phyloP scores from a whole-genome alignment of 2,329 filamentous ascomycete species.

The Hirsutella minnesotensis region DNA sequence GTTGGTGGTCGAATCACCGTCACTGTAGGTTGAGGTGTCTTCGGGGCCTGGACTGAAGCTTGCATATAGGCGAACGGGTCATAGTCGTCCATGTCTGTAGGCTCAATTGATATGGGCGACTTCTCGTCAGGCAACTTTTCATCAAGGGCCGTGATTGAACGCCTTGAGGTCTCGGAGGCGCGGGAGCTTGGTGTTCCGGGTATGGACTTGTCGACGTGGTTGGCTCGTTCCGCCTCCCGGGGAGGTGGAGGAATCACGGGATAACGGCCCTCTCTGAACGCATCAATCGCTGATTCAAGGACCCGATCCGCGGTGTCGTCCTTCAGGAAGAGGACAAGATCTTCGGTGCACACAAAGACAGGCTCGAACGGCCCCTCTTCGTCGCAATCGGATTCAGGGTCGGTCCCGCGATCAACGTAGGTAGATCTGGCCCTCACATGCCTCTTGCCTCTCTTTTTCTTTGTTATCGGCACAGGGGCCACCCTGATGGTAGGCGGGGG shows the following conservation, averaged over 20 bases:
- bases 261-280: slow-evolving; percentile 23
- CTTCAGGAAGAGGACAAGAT: slow-evolving; percentile 43
- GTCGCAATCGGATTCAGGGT: slow-evolving; percentile 16
- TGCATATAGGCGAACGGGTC: slow-evolving; percentile 31
- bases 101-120: not conserved
- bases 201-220: slow-evolving; percentile 8
- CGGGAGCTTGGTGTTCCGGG: slow-evolving; percentile 14
- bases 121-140: not conserved
- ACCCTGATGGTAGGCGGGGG: slow-evolving; percentile 16
- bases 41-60: slow-evolving; percentile 12
- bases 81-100: slow-evolving; percentile 24
- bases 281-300: slow-evolving; percentile 33
- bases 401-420: slow-evolving; percentile 28
- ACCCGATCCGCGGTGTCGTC: slow-evolving; percentile 27
- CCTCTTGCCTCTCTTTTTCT: slow-evolving; percentile 15
- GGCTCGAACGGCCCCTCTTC: slow-evolving; percentile 21
- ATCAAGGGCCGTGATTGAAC: slow-evolving; percentile 2
- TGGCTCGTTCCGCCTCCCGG: slow-evolving; percentile 7
- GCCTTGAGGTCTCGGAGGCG: not conserved
- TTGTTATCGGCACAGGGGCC: slow-evolving; percentile 15
- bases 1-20: slow-evolving; percentile 26
- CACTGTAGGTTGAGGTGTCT: slow-evolving; percentile 11
- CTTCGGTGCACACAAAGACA: slow-evolving; percentile 41
- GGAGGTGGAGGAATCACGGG: slow-evolving; percentile 14
- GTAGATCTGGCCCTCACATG: slow-evolving; percentile 12